Evolutionary conservation across 2,329 filamentous ascomycete genomes (phyloP), one percentile per base, ranked within the genome.

Genomic region (Elsinoe australis): DNA sequence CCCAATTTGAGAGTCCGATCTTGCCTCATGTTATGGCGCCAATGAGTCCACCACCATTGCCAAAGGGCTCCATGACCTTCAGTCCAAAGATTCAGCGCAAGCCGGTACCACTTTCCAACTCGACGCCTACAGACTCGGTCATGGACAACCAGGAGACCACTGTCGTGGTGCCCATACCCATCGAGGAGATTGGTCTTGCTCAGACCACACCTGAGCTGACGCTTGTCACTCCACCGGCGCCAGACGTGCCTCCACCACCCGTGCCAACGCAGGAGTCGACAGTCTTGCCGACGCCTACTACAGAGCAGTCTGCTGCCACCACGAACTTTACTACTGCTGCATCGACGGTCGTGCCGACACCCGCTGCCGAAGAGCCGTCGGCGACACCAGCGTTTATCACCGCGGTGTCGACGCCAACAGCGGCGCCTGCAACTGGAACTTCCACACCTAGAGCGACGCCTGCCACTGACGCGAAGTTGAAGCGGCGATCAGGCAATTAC

Each of bases 51-150:
- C 39, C 24, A n/a, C 26, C 39, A 5, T 12, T 44, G 14, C 39
- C 39, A 8, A 32, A 29, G 26, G 12, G 7, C 12, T 29, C 8
- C 17, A 28, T 41, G 19, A 41, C 18, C 21, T 31, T 29, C 7
- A 29, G 26, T 29, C 26, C 26, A 29, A 29, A 44, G 39, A 26
- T 31, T 9, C 39, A 26, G 21, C 39, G 24, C 3, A 36, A 48
- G 17, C 45, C 32, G 6, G 15, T 36, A 7, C 32, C 31, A n/a
- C 19, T 48, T 7, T 29, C 32, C 7, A 34, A 48, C 15, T 38
- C 45, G n/a, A 48, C 45, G 5, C 45, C 45, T 9, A 48, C 45
- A 3, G 45, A 48, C 21, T 48, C 45, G 21, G 31, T 48, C 21
- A 36, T 48, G 45, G 45, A 48, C n/a, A 33, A 33, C 6, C 45